Evolutionary conservation across 352 stramenopile species (phyloP), one percentile per base, ranked within the genome.

Genomic region (Bremia lactucae): DNA sequence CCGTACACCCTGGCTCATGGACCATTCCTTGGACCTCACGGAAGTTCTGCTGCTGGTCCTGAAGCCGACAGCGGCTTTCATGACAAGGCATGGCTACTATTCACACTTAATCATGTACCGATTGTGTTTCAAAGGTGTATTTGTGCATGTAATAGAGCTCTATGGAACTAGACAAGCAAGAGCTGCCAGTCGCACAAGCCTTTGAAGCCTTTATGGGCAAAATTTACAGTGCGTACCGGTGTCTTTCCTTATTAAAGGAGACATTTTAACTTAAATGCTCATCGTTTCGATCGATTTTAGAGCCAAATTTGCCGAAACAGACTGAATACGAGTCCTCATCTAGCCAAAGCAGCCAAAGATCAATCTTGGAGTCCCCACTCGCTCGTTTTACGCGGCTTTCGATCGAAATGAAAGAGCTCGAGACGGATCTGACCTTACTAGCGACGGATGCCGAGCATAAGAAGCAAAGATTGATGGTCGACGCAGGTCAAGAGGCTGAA

Each of bases 201-300:
- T 87, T 87, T 15, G 75, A 85, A 38, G 75, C 68, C 4, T 87
- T 87, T 39, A 87, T 87, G 75, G 75, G 75, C 55, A 87, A 85
- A 65, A 61, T 87, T 25, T 87, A 87, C 60, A 85, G 75, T 87
- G 36, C 50, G 58, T 66, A 28, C 3, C 4, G 36, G 4, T 39
- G 8, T 34, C 3, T 13, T 23, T 39, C 11, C 33, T 10, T 13
- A 33, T 20, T 6, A 3, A 33, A 6, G 11, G 49, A 9, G 3
- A 15, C 2, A 15, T 33, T 29, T 35, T 40, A 18, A 31, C 0
- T 20, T 34, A 35, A 38, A 20, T 40, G 33, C 26, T 29, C 11
- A 33, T 8, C 24, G 37, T 42, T 35, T 51, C 35, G 2, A 21
- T 38, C 33, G 46, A 46, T 15, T 36, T 23, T 38, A 86, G 72